phyloP scores from a whole-genome alignment of 495 filamentous ascomycete species.

The Penicillium coprophilum region DNA sequence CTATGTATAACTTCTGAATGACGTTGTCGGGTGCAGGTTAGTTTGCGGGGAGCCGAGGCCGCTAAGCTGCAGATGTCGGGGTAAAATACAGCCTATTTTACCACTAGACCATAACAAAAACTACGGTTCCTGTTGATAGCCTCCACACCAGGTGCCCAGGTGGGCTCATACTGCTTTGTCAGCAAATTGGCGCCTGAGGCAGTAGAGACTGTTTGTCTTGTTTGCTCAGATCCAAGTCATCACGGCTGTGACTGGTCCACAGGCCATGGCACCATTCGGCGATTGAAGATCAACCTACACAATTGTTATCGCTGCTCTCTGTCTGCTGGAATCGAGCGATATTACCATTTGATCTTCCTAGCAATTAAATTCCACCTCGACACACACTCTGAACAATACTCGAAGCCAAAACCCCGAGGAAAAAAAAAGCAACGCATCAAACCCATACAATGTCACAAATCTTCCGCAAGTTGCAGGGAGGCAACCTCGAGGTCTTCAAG shows the following conservation, averaged over 20 bases:
- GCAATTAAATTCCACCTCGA: neutral
- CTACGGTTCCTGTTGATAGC: too few species aligned
- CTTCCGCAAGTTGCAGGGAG: slow-evolving; percentile 58
- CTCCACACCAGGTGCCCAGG: too few species aligned
- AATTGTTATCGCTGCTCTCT: slow-evolving; percentile 2
- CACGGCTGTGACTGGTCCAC: slow-evolving; percentile 17
- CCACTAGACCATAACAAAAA: too few species aligned
- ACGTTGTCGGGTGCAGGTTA: too few species aligned
- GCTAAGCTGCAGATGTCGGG: too few species aligned
- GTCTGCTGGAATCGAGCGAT: too few species aligned
- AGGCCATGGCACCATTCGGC: slow-evolving; percentile 17
- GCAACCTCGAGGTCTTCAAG: slow-evolving; percentile 96
- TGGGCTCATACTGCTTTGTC: too few species aligned
- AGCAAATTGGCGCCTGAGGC: neutral
- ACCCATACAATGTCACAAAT: slow-evolving; percentile 37
- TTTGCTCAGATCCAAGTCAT: slow-evolving; percentile 11
- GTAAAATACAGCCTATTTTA: too few species aligned
- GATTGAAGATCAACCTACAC: slow-evolving; percentile 15
- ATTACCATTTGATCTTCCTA: neutral
- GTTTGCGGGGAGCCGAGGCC: slow-evolving; percentile 44
- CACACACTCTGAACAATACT: neutral
- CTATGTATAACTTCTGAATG: too few species aligned
- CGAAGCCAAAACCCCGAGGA: neutral
- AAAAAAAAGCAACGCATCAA: neutral
- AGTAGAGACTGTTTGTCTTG: slow-evolving; percentile 17